phyloP scores from a whole-genome alignment of 306 rosid genomes.

The Canavalia gladiata region DNA sequence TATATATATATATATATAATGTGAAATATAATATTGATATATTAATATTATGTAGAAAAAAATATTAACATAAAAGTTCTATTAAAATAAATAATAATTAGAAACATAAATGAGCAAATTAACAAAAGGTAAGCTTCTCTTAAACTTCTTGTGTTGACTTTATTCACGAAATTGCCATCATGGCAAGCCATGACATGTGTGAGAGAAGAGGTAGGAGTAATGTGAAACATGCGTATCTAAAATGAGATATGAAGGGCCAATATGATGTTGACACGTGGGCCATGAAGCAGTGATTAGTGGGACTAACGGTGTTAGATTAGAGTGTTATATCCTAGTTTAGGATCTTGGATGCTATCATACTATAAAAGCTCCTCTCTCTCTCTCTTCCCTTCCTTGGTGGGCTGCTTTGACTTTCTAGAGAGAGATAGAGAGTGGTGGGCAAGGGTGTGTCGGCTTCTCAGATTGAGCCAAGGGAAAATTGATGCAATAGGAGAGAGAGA shows the following conservation, averaged over 20 bases:
- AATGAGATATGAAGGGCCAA: conserved; percentile 61
- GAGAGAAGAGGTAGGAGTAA: conserved; percentile 45
- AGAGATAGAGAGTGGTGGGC: conserved; percentile 45
- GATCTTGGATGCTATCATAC: conserved; percentile 49
- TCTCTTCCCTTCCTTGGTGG: conserved; percentile 44
- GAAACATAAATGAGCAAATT: background rate
- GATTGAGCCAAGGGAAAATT: conserved; percentile 39
- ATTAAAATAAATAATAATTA: too few relatives aligned
- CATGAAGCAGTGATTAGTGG: conserved; percentile 60
- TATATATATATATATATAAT: too few relatives aligned
- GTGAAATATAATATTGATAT: too few relatives aligned
- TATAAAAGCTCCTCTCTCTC: conserved; percentile 22
- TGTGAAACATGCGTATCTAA: conserved; percentile 73
- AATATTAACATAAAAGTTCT: too few relatives aligned
- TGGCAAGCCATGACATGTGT: background rate
- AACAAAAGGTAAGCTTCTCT: conserved; percentile 13
- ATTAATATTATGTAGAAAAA: too few relatives aligned
- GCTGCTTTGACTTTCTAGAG: conserved; percentile 58
- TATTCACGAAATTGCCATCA: conserved; percentile 53
- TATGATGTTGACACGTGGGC: conserved; percentile 80
- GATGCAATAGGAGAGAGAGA: background rate
- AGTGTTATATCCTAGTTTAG: conserved; percentile 38
- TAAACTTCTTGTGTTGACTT: conserved; percentile 49
- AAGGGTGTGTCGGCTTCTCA: conserved; percentile 64
- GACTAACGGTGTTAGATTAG: conserved; percentile 54